Conservation (phyloP, 345 rosid species). For the Leavenworthia alabamica region DNA sequence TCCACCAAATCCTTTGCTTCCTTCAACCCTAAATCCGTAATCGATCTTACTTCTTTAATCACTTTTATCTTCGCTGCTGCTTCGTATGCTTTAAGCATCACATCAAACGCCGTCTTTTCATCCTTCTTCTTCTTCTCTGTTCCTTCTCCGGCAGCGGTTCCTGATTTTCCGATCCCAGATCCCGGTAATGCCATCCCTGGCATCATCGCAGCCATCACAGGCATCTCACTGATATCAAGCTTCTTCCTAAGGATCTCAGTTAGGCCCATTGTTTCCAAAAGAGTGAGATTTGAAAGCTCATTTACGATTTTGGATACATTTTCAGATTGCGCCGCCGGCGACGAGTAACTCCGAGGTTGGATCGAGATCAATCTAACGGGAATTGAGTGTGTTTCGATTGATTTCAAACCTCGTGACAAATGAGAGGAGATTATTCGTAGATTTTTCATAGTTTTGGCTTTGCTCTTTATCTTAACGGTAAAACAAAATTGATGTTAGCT, state of each 20-base stretch:
- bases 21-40: constrained; percentile 79
- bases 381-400: background rate
- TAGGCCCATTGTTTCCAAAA: constrained; percentile 68
- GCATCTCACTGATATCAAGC: constrained; percentile 60
- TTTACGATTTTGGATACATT: constrained; percentile 50
- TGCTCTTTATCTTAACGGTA: too few species aligned
- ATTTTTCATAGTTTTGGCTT: constrained; percentile 45
- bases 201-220: constrained; percentile 85
- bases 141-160: constrained; percentile 33
- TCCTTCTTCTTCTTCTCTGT: constrained; percentile 48
- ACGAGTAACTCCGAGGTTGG: constrained; percentile 13
- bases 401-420: constrained; percentile 28
- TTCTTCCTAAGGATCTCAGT: constrained; percentile 59
- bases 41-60: constrained; percentile 81
- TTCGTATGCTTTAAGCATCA: constrained; percentile 75
- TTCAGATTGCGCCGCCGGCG: constrained; percentile 37
- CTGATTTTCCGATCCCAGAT: constrained; percentile 36
- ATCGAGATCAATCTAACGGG: background rate
- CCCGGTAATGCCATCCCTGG: constrained; percentile 71
- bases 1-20: constrained; percentile 98
- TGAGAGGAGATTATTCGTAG: constrained; percentile 42
- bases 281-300: constrained; percentile 63
- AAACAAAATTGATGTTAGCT: too few species aligned
- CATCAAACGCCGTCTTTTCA: constrained; percentile 67
- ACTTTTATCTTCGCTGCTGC: constrained; percentile 74